These are phyloP conservation scores for Drechslerella coelobrocha DNA, from an alignment of 2,329 filamentous ascomycete genomes.

Conservation along the genomic window DNA sequence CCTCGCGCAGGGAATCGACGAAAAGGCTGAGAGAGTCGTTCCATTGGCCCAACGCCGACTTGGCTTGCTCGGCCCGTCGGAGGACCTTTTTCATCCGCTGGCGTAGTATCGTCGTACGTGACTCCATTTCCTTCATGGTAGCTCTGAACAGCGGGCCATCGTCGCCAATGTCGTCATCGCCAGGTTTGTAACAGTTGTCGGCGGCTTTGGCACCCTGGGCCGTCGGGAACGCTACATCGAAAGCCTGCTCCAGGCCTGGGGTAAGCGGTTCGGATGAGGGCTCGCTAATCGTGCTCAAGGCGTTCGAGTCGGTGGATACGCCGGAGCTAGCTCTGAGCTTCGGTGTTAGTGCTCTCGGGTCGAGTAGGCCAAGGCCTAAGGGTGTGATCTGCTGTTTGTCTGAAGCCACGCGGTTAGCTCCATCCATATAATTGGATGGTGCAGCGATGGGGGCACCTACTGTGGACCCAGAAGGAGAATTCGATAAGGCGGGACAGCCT, in stretches of 20 bases:
- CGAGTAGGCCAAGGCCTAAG: constrained; percentile 36
- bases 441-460: constrained; percentile 61
- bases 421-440: background rate
- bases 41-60: constrained; percentile 77
- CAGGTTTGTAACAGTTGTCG: constrained; percentile 81
- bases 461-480: constrained; percentile 95
- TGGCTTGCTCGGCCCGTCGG: constrained; percentile 88
- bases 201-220: constrained; percentile 71
- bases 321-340: constrained; percentile 39
- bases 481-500: constrained; percentile 84
- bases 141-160: constrained; percentile 95
- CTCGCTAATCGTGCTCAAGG: constrained; percentile 30
- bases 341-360: constrained; percentile 30
- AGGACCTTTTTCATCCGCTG: constrained; percentile 94
- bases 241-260: constrained; percentile 49
- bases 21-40: constrained; percentile 86
- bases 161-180: constrained; percentile 81
- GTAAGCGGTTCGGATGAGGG: constrained; percentile 52
- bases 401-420: constrained; percentile 12
- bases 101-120: constrained; percentile 94
- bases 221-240: constrained; percentile 52
- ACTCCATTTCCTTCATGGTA: constrained; percentile 93
- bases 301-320: constrained; percentile 45
- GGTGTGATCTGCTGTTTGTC: constrained; percentile 34
- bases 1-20: constrained; percentile 81